Percentiles rank a stretch among this genome's conserved stretches.
Evolutionary conservation across 2,329 filamentous ascomycete species (phyloP).

Genomic region (Corniculantispora saksenae): DNA sequence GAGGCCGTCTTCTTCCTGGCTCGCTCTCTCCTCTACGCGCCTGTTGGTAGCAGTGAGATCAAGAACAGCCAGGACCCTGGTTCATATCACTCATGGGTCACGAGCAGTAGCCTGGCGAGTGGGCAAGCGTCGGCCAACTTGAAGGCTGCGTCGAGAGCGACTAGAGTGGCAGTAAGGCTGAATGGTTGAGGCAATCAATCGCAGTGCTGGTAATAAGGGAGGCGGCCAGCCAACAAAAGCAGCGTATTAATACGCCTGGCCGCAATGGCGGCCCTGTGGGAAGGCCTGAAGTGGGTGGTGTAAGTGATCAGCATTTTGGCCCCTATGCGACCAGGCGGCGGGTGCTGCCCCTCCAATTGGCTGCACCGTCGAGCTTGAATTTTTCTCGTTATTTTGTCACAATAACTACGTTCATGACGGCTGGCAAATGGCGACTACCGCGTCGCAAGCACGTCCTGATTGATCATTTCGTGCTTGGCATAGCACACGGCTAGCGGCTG

Average conservation of each 20-base stretch:
- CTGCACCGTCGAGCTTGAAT: background rate
- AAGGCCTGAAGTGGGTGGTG: background rate
- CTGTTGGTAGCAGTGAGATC: background rate
- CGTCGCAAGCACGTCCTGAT: slow-evolving; percentile 10
- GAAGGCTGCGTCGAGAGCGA: background rate
- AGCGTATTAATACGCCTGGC: too few relatives aligned
- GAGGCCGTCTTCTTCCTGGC: too few relatives aligned
- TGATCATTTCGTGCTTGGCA: slow-evolving; percentile 1
- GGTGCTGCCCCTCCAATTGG: background rate
- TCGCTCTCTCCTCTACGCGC: background rate
- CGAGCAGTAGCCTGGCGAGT: background rate
- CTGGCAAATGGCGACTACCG: too few relatives aligned
- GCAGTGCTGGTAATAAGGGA: background rate
- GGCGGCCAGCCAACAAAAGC: too few relatives aligned
- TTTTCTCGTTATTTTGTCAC: background rate
- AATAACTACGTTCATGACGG: background rate
- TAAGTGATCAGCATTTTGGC: background rate
- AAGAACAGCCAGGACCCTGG: background rate
- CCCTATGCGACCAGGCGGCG: background rate
- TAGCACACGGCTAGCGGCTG: background rate
- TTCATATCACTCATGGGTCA: background rate
- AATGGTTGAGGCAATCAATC: background rate
- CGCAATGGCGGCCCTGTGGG: too few relatives aligned
- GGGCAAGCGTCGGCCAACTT: background rate
- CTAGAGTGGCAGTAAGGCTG: background rate